Evolutionary conservation across 2,329 filamentous ascomycete genomes (phyloP), one percentile per base, ranked within the genome.

Genomic region (Hypoxylon sp.): DNA sequence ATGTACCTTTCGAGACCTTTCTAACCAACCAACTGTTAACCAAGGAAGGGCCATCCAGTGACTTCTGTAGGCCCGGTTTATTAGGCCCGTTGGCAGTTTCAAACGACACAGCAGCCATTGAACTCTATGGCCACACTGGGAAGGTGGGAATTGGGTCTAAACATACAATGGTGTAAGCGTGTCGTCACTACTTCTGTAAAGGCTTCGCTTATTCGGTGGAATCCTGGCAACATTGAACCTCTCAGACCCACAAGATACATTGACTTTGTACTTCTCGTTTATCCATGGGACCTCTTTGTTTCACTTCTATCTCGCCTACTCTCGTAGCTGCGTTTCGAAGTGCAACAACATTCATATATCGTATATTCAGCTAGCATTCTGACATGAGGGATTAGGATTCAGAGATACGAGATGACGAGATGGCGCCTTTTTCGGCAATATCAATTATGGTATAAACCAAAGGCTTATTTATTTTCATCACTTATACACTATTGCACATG

Each of bases 171-270:
- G 23, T 59, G 36, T n/a, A n/a, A 63, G 41, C 38, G 48, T 67
- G 58, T 67, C 67, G 67, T 70, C 64, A 70, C 58, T 53, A 48
- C n/a, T 46, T 65, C 48, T 55, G 38, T 13, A 68, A 68, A 59
- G 32, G 49, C 59, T 65, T 65, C 62, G 58, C 59, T 57, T 63
- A 66, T 61, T 60, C 53, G 50, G 50, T 21, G 14, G 43, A 55
- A 63, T 59, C 50, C 49, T 62, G 25, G 48, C 53, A 59, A 48
- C 38, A 6, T 17, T 38, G 36, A 19, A 43, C 48, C 28, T 48
- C 48, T 52, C 57, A 38, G 41, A 56, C 58, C 58, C 21, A 28
- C 55, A 30, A 30, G 53, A 51, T 60, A 60, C 43, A 55, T 21
- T 14, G 7, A 2, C 9, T 19, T 19, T 55, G 14, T 55, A 43